Evolutionary conservation across 2,329 filamentous ascomycete species (phyloP).

Genomic region (Fusarium sororula): DNA sequence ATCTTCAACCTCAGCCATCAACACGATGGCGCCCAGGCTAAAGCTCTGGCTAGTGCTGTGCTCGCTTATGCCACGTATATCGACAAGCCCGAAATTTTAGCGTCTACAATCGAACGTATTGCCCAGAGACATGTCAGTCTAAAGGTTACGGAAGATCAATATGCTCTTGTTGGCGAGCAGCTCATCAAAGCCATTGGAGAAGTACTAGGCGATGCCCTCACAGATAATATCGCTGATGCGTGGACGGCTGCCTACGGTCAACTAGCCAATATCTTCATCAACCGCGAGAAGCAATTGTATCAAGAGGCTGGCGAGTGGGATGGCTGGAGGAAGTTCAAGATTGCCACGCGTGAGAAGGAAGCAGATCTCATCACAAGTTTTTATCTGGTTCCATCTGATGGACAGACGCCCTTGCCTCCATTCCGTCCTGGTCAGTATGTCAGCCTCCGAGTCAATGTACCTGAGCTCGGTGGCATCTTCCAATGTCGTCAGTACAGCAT

Average conservation of each 20-base stretch:
- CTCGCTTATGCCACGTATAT: slow-evolving; percentile 49
- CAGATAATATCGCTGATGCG: slow-evolving; percentile 44
- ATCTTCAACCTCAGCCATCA: slow-evolving; percentile 65
- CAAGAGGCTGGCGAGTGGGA: slow-evolving; percentile 63
- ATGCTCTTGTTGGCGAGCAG: slow-evolving; percentile 42
- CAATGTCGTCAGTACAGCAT: slow-evolving; percentile 77
- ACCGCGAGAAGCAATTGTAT: slow-evolving; percentile 68
- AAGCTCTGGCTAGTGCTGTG: slow-evolving; percentile 51
- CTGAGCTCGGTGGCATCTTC: slow-evolving; percentile 58
- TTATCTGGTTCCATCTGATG: slow-evolving; percentile 68
- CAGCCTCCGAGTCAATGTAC: slow-evolving; percentile 56
- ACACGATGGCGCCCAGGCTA: slow-evolving; percentile 36
- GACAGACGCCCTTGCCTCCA: slow-evolving; percentile 60
- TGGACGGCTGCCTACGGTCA: background rate
- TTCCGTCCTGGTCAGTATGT: background rate
- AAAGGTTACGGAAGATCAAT: background rate
- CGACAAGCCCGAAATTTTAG: slow-evolving; percentile 34
- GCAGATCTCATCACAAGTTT: slow-evolving; percentile 73
- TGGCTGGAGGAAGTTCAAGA: slow-evolving; percentile 71
- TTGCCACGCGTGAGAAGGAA: slow-evolving; percentile 69
- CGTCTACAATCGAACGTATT: slow-evolving; percentile 52
- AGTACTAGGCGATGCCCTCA: slow-evolving; percentile 71
- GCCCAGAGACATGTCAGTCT: slow-evolving; percentile 8
- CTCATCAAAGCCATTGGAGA: slow-evolving; percentile 70
- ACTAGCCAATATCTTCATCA: slow-evolving; percentile 59